Percentiles rank a stretch among this genome's conserved stretches.
Conservation (phyloP, 2,329 filamentous ascomycete genomes). For the Davidsoniella australis region DNA sequence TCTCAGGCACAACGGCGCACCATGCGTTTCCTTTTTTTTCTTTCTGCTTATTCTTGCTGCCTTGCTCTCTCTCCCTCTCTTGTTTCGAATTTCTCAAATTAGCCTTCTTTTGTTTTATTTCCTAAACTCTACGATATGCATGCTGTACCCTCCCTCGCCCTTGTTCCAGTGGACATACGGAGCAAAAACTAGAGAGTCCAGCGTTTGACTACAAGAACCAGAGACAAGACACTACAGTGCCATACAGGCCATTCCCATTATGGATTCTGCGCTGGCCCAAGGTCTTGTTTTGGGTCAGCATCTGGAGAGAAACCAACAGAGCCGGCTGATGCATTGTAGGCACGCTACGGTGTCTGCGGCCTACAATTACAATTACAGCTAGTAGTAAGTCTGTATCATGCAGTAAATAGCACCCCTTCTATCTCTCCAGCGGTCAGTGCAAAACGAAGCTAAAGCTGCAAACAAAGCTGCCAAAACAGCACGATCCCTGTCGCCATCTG, state of each 20-base stretch:
- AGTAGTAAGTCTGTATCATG: no score
- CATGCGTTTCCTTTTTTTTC: background rate
- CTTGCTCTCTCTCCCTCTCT: background rate
- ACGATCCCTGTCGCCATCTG: background rate
- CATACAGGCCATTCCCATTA: no score
- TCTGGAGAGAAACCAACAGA: no score
- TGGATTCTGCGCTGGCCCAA: no score
- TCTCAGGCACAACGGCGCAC: background rate
- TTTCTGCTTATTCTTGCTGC: background rate
- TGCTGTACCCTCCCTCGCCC: background rate
- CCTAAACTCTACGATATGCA: background rate
- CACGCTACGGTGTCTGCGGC: no score
- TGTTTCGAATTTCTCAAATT: background rate
- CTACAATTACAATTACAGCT: no score
- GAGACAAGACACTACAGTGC: no score
- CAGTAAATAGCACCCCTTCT: background rate
- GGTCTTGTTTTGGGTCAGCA: no score
- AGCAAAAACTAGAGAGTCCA: no score
- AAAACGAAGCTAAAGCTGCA: slow-evolving; percentile 3
- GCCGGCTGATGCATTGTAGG: no score
- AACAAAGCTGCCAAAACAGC: background rate
- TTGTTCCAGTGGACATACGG: no score
- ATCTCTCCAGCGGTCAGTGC: slow-evolving; percentile 1
- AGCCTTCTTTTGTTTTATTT: background rate
- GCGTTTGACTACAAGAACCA: no score